Conservation (phyloP, 306 rosid species). For the Aeschynomene evenia region DNA sequence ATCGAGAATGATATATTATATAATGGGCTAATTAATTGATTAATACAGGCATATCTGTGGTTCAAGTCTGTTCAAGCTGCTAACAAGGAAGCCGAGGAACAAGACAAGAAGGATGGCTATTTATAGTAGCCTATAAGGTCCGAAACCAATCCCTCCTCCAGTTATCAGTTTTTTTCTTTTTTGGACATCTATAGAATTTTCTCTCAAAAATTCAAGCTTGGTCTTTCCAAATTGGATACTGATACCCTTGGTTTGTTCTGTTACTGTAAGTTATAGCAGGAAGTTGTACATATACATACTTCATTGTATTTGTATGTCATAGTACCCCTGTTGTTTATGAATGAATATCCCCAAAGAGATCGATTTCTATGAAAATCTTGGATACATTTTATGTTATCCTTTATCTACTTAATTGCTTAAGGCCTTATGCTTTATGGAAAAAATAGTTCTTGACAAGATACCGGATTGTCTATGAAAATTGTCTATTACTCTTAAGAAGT, state of each 20-base stretch:
- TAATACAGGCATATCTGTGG: conserved; percentile 80
- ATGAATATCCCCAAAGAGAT: background rate
- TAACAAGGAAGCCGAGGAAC: conserved; percentile 96
- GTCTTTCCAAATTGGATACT: background rate
- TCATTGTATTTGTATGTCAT: conserved; percentile 5
- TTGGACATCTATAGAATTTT: background rate
- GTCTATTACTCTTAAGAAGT: too few species aligned
- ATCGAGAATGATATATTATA: too few species aligned
- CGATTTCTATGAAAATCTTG: background rate
- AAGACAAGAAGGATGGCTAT: conserved; percentile 90
- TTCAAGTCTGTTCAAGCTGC: conserved; percentile 85
- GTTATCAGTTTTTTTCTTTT: background rate
- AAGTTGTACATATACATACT: conserved; percentile 9
- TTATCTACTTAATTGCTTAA: too few species aligned
- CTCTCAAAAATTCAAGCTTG: background rate
- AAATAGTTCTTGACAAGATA: too few species aligned
- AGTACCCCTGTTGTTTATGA: background rate
- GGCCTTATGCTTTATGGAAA: too few species aligned
- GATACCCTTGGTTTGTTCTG: background rate
- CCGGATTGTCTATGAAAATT: too few species aligned
- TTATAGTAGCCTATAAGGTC: conserved; percentile 16
- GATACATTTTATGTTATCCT: too few species aligned
- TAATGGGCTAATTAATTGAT: conserved; percentile 10
- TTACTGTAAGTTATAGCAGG: background rate
- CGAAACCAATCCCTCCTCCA: background rate